phyloP scores from a whole-genome alignment of 352 stramenopile genomes.

The Aphanomyces stellatus region DNA sequence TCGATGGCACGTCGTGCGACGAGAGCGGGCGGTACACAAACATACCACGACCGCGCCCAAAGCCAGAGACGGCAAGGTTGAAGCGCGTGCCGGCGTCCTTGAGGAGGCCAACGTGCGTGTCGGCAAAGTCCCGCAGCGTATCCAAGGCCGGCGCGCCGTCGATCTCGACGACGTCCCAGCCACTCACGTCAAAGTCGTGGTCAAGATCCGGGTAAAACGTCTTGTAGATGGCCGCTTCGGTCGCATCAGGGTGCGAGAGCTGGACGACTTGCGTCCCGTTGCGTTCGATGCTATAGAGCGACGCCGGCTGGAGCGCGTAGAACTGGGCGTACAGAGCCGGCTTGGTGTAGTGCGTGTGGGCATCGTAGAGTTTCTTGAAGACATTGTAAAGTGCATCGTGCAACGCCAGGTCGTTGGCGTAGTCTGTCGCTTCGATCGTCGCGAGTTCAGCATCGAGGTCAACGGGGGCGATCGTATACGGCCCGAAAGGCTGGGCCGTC shows the following conservation, averaged over 20 bases:
- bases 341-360: constrained; percentile 15
- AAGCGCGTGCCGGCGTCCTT: constrained; percentile 18
- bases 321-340: constrained; percentile 13
- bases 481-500: constrained; percentile 9
- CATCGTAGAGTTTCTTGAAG: constrained; percentile 12
- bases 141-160: constrained; percentile 10
- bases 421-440: neutral
- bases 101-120: constrained; percentile 8
- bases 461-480: constrained; percentile 9
- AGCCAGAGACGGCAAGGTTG: constrained; percentile 19
- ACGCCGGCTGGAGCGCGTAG: constrained; percentile 14
- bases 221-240: constrained; percentile 13
- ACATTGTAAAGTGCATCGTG: constrained; percentile 14
- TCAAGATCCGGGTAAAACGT: neutral
- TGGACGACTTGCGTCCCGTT: constrained; percentile 7
- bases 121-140: constrained; percentile 8
- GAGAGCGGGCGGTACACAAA: constrained; percentile 19
- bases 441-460: constrained; percentile 5
- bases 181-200: constrained; percentile 6
- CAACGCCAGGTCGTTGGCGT: neutral
- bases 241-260: neutral
- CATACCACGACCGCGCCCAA: constrained; percentile 12
- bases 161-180: constrained; percentile 15
- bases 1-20: constrained; percentile 4
- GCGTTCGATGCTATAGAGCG: constrained; percentile 4